Evolutionary conservation across 306 rosid genomes (phyloP), one percentile per base, ranked within the genome.

Genomic region (Rosa multiflora): DNA sequence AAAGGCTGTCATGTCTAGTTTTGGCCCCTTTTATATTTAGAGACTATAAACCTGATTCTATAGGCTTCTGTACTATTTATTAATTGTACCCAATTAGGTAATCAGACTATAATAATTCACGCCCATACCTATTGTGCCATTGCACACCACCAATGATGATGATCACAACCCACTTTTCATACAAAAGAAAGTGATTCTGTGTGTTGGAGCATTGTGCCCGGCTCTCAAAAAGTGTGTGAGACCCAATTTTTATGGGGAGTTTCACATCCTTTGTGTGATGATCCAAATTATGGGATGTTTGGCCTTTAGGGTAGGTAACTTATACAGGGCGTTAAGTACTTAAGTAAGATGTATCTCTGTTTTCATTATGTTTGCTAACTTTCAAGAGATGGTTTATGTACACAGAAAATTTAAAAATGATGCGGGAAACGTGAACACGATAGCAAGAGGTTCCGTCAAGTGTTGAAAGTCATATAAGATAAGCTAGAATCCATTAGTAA

Each of bases 41-140:
- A 71, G 70, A 49, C 55, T 71, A 5, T 48, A 39, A 39, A 44
- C 4, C 32, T 48, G 59, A 32, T 79, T 76, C 66, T 44, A n/a
- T 53, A 63, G 73, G 70, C 62, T 42, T 64, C 51, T 43, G 12
- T 59, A 84, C 23, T 20, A 40, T 43, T 90, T 85, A 82, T 90
- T 86, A 78, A 59, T 83, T 82, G 87, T 88, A 82, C 89, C 88
- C 86, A 78, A 82, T 84, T 64, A 76, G 87, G 83, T 85, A 82
- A 85, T 85, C 72, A 82, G 53, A 83, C 80, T 83, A 85, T 68
- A 82, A 82, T 85, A 73, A 69, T 84, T 79, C 78, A 78, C 72
- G 68, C 80, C 79, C 74, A 71, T 70, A 51, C 87, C 80, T 80
- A 86, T 82, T 87, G 81, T 85, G 78, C 61, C 81, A 83, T 75